These are phyloP conservation scores for Eucalyptus cladocalyx DNA, from an alignment of 345 rosid species.

Conservation along the genomic window DNA sequence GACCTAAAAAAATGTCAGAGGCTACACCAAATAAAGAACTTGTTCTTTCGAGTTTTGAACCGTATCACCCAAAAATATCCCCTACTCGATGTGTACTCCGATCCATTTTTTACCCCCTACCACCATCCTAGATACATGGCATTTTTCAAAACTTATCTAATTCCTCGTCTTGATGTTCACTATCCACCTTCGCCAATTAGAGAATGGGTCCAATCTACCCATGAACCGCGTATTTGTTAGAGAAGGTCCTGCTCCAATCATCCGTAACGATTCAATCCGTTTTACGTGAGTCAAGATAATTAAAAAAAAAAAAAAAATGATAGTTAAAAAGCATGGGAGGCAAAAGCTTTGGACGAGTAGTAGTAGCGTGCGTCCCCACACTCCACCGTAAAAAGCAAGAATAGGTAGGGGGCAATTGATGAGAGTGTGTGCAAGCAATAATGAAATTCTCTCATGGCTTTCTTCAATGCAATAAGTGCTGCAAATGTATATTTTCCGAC, in stretches of 20 bases:
- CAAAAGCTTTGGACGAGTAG: not conserved
- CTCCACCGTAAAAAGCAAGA: not conserved
- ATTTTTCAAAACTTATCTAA: not conserved
- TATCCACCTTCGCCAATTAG: not conserved
- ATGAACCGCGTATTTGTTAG: too few relatives aligned
- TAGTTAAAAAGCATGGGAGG: not conserved
- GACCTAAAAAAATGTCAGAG: not conserved
- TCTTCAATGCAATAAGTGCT: constrained; percentile 30
- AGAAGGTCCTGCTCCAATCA: not conserved
- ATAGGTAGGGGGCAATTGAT: not conserved
- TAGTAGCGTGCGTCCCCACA: not conserved
- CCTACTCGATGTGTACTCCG: not conserved
- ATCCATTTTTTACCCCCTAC: not conserved
- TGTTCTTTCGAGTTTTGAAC: not conserved
- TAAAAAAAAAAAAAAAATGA: not conserved
- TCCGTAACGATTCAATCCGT: not conserved
- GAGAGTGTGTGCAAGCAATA: not conserved
- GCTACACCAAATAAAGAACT: not conserved
- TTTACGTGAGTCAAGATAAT: not conserved
- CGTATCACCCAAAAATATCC: not conserved
- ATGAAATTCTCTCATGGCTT: constrained; percentile 2
- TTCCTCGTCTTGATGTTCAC: fast-evolving
- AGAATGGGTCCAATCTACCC: not conserved
- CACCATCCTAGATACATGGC: fast-evolving
- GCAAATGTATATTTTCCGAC: not conserved